Conservation (phyloP, 192 early-diverging fungal genomes). For the Coemansia sp. region DNA sequence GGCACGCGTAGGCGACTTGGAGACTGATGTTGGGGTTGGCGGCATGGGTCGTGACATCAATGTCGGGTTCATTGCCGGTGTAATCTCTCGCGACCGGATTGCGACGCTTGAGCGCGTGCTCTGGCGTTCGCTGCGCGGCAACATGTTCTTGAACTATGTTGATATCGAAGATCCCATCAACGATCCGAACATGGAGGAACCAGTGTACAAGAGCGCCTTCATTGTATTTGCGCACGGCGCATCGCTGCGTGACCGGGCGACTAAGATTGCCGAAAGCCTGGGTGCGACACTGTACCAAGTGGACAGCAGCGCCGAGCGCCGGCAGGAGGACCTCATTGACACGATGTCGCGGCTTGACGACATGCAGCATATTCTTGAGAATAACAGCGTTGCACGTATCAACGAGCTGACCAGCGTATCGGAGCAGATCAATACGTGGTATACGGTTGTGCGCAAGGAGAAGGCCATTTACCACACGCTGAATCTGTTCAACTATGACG, state of each 20-base stretch:
- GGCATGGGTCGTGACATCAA: slow-evolving; percentile 51
- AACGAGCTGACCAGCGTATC: slow-evolving; percentile 83
- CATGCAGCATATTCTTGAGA: slow-evolving; percentile 77
- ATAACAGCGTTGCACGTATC: slow-evolving; percentile 78
- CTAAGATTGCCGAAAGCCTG: slow-evolving; percentile 90
- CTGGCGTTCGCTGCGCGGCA: slow-evolving; percentile 95
- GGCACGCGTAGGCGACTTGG: slow-evolving; percentile 28
- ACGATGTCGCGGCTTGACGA: slow-evolving; percentile 88
- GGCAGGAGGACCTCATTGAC: slow-evolving; percentile 77
- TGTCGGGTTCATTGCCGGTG: slow-evolving; percentile 91
- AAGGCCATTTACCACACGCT: slow-evolving; percentile 97
- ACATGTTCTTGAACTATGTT: slow-evolving; percentile 92
- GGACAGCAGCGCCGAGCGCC: slow-evolving; percentile 78
- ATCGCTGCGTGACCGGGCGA: slow-evolving; percentile 85
- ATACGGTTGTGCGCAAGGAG: slow-evolving; percentile 90
- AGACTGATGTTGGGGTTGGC: slow-evolving; percentile 34
- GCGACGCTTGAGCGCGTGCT: slow-evolving; percentile 92
- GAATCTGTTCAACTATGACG: slow-evolving; percentile 95
- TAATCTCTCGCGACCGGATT: slow-evolving; percentile 80
- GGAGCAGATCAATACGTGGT: slow-evolving; percentile 86
- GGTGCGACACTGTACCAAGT: slow-evolving; percentile 94
- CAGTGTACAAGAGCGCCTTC: slow-evolving; percentile 95
- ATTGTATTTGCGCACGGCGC: slow-evolving; percentile 97
- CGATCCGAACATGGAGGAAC: slow-evolving; percentile 85
- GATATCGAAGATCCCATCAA: slow-evolving; percentile 94